Evolutionary conservation across 805 yeast genomes (phyloP).

Genomic region (Debaryomyces tyrocola): DNA sequence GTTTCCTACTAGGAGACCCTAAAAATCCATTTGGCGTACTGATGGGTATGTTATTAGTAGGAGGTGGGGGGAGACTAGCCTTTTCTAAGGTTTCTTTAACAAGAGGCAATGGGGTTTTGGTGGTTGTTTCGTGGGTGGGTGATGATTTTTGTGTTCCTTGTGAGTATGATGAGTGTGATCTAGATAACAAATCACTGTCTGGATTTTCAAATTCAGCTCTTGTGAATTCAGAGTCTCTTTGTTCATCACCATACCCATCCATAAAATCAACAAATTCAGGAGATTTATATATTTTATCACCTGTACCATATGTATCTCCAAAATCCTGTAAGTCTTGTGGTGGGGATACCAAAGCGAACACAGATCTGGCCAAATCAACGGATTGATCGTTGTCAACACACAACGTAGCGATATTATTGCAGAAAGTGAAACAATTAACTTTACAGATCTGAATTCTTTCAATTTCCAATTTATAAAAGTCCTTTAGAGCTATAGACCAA

Average conservation of each 20-base stretch:
- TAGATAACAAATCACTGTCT: slow-evolving; percentile 25
- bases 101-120: slow-evolving; percentile 7
- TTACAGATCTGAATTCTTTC: slow-evolving; percentile 71
- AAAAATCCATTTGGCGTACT: slow-evolving; percentile 1
- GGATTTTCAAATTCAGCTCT: slow-evolving; percentile 34
- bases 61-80: slow-evolving; percentile 5
- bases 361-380: slow-evolving; percentile 66
- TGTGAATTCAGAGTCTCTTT: slow-evolving; percentile 15
- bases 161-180: slow-evolving; percentile 29
- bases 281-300: slow-evolving; percentile 56
- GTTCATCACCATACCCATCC: slow-evolving; percentile 32
- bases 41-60: background rate
- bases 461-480: slow-evolving; percentile 66
- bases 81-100: slow-evolving; percentile 5
- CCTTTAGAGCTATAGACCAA: slow-evolving; percentile 65
- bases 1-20: slow-evolving; percentile 10
- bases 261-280: slow-evolving; percentile 64
- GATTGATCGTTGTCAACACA: slow-evolving; percentile 80
- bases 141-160: slow-evolving; percentile 11
- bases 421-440: slow-evolving; percentile 73
- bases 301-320: slow-evolving; percentile 60
- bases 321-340: slow-evolving; percentile 56
- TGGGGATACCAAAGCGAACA: slow-evolving; percentile 69
- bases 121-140: background rate
- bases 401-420: slow-evolving; percentile 69